Conservation (phyloP, 1,284 basidiomycete species). For the Leccinum griseonigrum region DNA sequence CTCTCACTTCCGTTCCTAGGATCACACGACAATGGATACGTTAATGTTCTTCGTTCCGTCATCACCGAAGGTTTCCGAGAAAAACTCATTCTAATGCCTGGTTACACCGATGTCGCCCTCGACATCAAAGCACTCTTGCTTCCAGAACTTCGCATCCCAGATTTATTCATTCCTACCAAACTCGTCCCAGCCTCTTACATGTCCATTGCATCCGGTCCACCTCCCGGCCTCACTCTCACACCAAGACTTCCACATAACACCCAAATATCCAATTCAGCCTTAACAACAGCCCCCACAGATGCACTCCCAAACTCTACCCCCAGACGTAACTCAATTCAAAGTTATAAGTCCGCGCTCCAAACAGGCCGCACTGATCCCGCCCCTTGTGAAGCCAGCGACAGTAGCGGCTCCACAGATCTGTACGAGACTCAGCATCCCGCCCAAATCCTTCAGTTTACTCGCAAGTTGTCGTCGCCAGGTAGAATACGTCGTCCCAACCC, state of each 20-base stretch:
- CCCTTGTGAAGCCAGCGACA: slow-evolving; percentile 28
- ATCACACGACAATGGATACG: slow-evolving; percentile 74
- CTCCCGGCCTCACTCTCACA: slow-evolving; percentile 24
- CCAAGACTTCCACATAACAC: slow-evolving; percentile 13
- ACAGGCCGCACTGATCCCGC: slow-evolving; percentile 17
- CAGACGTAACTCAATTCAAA: slow-evolving; percentile 30
- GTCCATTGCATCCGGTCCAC: slow-evolving; percentile 24
- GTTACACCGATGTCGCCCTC: slow-evolving; percentile 58
- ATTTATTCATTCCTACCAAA: slow-evolving; percentile 63
- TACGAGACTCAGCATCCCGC: slow-evolving; percentile 27
- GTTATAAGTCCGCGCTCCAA: slow-evolving; percentile 33
- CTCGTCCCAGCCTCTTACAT: slow-evolving; percentile 30
- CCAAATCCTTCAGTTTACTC: slow-evolving; percentile 29
- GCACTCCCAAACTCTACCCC: slow-evolving; percentile 5
- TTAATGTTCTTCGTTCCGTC: slow-evolving; percentile 57
- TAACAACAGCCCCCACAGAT: slow-evolving; percentile 15
- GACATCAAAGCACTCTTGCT: slow-evolving; percentile 56
- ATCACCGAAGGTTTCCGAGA: slow-evolving; percentile 62
- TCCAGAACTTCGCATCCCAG: slow-evolving; percentile 53
- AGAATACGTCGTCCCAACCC: slow-evolving; percentile 45
- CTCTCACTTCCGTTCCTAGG: slow-evolving; percentile 36
- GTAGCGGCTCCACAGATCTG: slow-evolving; percentile 35
- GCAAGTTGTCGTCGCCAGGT: slow-evolving; percentile 31
- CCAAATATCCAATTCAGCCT: slow-evolving; percentile 19
- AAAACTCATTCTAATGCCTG: slow-evolving; percentile 65